phyloP scores from a whole-genome alignment of 75 land plant genomes.

The Sequoiadendron giganteum region DNA sequence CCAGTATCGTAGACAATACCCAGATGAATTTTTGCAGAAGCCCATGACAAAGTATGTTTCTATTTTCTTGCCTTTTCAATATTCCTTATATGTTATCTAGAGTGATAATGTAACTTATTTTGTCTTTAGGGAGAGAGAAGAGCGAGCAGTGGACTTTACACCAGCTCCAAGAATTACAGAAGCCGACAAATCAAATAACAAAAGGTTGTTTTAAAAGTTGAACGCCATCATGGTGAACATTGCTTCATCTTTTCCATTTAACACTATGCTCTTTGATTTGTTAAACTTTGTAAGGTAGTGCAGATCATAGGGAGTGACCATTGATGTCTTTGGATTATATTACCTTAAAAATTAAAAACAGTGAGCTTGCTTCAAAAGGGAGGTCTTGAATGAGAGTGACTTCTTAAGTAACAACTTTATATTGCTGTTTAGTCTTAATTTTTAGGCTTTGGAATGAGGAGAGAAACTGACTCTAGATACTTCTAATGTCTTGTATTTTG shows the following conservation, averaged over 20 bases:
- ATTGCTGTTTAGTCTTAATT: not conserved
- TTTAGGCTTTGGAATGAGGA: not conserved
- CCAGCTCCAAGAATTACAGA: conserved; percentile 91
- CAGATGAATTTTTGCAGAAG: conserved; percentile 59
- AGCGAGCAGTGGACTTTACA: conserved; percentile 65
- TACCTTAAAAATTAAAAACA: not conserved
- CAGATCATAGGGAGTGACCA: not conserved
- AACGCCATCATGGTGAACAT: not conserved
- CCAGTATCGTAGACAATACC: conserved; percentile 69
- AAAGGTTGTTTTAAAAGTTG: conserved; percentile 33
- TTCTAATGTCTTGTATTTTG: not conserved
- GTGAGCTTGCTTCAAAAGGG: not conserved
- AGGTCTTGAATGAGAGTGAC: not conserved
- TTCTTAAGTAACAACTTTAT: not conserved
- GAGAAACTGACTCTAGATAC: not conserved
- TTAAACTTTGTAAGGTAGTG: not conserved
- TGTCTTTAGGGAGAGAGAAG: conserved; percentile 64
- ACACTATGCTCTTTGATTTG: not conserved
- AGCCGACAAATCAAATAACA: conserved; percentile 85
- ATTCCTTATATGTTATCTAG: not conserved
- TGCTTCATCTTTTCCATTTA: not conserved
- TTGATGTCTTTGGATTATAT: not conserved
- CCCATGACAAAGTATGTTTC: conserved; percentile 36
- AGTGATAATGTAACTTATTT: conserved; percentile 1
- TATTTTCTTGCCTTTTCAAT: not conserved